Base-by-base conservation (phyloP, 306 rosid genomes). In the Lathyrus tuberosus region DNA sequence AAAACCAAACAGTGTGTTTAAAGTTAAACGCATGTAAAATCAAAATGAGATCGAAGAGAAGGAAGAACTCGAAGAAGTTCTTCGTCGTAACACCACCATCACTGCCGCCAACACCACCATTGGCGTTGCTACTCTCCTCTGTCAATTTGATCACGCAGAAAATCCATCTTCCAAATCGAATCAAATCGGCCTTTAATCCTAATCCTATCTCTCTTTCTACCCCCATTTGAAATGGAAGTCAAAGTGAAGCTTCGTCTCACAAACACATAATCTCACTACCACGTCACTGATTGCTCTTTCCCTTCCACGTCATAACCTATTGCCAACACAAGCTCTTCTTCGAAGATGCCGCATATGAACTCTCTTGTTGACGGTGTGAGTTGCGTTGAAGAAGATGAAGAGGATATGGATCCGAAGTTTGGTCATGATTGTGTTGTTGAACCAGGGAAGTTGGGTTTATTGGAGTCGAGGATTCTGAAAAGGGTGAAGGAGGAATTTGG, bases 301-400 rank as follows among this genome's bases (percentile, higher is more conserved):
- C 91, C 0, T 84, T 88, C 70, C 92, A 81, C 70, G 54, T 71
- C 48, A 52, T 41, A 38, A 85, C 94, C 43, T 89, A 88, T 53
- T 85, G 85, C 63, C 96, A 93, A 65, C 90, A 80, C 71, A 94
- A 94, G 69, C 71, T 81, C 77, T 88, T 94, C 88, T 94, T 94
- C 71, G 96, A 94, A 69, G 89, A 95, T 66, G 69, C 88, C 2
- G 73, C 72, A 1, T 79, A 79, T 0, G 89, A 90, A 83, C 91
- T 90, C 46, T 84, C 92, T 1, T 64, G 85, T 0, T 75, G 68
- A 24, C 86, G 85, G 96, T 12, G 82, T 94, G 17, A 94, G 97
- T 72, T 89, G 96, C 4, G 96, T 88, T 5, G 95, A 91, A 84
- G 98, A 90, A 66, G 97, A 94, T 57, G 97, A 90, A 73, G 92